Evolutionary conservation across 768 basidiomycete genomes (phyloP), one percentile per base, ranked within the genome.

Genomic region (Kwoniella newhampshirensis): DNA sequence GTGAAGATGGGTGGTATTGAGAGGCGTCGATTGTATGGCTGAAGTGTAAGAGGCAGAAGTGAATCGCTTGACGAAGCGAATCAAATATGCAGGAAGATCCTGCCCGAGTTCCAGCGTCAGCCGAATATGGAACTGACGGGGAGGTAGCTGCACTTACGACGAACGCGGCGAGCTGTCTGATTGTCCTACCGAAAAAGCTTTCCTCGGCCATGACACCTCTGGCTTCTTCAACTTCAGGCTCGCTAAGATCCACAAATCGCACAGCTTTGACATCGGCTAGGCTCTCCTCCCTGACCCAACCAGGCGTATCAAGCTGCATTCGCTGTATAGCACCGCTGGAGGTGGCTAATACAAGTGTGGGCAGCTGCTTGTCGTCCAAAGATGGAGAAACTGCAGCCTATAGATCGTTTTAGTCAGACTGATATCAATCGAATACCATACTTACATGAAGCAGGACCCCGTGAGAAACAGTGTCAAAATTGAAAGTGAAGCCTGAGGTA

Each of bases 241-340:
- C 87, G 0, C 89, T 89, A 15, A 94, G 81, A 63, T 91, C 88
- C 20, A 91, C 82, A 54, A 91, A 84, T 49, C 85, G 82, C 1
- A 86, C 85, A 0, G 82, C 81, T 21, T 63, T 80, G 46, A 89
- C 81, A 1, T 83, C 79, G 0, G 88, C 79, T 9, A 94, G 79
- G 1, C 83, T 81, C 70, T 97, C 92, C 69, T 94, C 91, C 45
- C 91, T 81, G 0, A 82, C 82, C 90, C 91, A 94, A 26, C 81
- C 79, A 26, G 84, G 77, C 32, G 79, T 68, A 26, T 83, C 79
- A 21, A 82, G 81, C 44, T 83, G 78, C 87, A 89, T 89, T 8
- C 87, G 76, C 63, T 91, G 87, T 25, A 92, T 66, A 3, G 88
- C 80, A 9, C 89, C 90, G 1, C 87, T 86, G n/a, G 83, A 82